A percentile compares a stretch with the other conserved stretches of the same genome.
phyloP scores from a whole-genome alignment of 352 stramenopile genomes.

The Globisporangium irregulare region DNA sequence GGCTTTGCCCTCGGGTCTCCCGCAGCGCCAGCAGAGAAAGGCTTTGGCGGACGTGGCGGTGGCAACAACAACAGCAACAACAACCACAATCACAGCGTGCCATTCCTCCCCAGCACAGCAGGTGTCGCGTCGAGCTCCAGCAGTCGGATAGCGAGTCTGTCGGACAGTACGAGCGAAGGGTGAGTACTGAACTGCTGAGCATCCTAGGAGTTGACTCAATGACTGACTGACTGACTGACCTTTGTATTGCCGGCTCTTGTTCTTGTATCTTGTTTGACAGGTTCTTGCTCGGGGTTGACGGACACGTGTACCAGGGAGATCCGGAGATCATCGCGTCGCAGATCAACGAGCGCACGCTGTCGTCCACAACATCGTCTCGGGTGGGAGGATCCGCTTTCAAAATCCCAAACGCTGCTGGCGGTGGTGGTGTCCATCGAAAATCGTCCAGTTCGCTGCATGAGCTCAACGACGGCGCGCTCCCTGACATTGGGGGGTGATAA shows the following conservation, averaged over 20 bases:
- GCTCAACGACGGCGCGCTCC: conserved; percentile 10
- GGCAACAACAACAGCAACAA: conserved; percentile 46
- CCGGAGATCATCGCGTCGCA: conserved; percentile 51
- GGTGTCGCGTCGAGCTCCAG: conserved; percentile 19
- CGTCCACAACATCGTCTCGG: conserved; percentile 21
- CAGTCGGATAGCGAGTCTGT: conserved; percentile 26
- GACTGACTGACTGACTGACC: background rate
- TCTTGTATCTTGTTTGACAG: conserved; percentile 23
- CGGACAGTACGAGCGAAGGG: conserved; percentile 69
- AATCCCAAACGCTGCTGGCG: conserved; percentile 35
- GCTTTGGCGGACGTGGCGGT: conserved; percentile 12
- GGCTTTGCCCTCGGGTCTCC: conserved; percentile 54
- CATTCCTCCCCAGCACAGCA: conserved; percentile 28
- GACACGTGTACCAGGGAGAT: conserved; percentile 80
- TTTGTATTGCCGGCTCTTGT: conserved; percentile 5
- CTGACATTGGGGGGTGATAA: conserved; percentile 14
- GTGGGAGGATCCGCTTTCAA: conserved; percentile 31
- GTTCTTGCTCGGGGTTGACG: conserved; percentile 79
- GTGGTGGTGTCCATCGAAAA: conserved; percentile 21
- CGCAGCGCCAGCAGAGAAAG: conserved; percentile 37
- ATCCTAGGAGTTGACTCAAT: background rate
- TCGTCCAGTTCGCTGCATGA: conserved; percentile 15
- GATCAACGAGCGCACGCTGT: conserved; percentile 32
- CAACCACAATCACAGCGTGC: conserved; percentile 33
- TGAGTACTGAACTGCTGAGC: conserved; percentile 15